Conservation (phyloP, 768 basidiomycete species). For the Exidia glandulosa region DNA sequence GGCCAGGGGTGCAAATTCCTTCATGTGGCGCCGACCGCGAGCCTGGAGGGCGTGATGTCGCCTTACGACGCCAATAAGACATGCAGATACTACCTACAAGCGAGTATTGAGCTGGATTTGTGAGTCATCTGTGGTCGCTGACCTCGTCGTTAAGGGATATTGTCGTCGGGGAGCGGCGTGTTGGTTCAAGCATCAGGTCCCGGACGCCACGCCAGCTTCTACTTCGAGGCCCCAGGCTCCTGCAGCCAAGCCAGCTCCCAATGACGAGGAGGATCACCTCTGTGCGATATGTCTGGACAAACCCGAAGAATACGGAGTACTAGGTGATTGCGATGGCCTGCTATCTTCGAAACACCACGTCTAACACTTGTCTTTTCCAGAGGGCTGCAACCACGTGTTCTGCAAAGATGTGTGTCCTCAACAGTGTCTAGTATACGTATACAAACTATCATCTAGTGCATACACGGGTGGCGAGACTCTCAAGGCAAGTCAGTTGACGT, state of each 20-base stretch:
- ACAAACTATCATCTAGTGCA: slow-evolving; percentile 39
- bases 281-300: slow-evolving; percentile 72
- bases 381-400: slow-evolving; percentile 67
- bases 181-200: slow-evolving; percentile 58
- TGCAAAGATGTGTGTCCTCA: slow-evolving; percentile 47
- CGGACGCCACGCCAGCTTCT: slow-evolving; percentile 1
- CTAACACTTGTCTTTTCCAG: slow-evolving; percentile 25
- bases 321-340: slow-evolving; percentile 37
- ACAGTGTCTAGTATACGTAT: neutral
- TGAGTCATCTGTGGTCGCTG: neutral
- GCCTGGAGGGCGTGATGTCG: slow-evolving; percentile 29
- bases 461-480: slow-evolving; percentile 68
- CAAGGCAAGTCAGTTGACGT: slow-evolving; percentile 39
- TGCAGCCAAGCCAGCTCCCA: slow-evolving; percentile 3
- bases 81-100: slow-evolving; percentile 55
- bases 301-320: slow-evolving; percentile 55
- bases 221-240: slow-evolving; percentile 8
- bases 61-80: slow-evolving; percentile 63
- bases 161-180: slow-evolving; percentile 60
- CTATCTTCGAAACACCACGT: neutral
- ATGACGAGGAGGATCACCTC: slow-evolving; percentile 34
- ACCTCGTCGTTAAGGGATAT: slow-evolving; percentile 35
- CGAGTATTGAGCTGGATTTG: slow-evolving; percentile 18
- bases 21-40: slow-evolving; percentile 39
- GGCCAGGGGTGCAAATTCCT: slow-evolving; percentile 67